Base-by-base conservation (phyloP, 2,329 filamentous ascomycete genomes). In the Fusarium dlaminii region DNA sequence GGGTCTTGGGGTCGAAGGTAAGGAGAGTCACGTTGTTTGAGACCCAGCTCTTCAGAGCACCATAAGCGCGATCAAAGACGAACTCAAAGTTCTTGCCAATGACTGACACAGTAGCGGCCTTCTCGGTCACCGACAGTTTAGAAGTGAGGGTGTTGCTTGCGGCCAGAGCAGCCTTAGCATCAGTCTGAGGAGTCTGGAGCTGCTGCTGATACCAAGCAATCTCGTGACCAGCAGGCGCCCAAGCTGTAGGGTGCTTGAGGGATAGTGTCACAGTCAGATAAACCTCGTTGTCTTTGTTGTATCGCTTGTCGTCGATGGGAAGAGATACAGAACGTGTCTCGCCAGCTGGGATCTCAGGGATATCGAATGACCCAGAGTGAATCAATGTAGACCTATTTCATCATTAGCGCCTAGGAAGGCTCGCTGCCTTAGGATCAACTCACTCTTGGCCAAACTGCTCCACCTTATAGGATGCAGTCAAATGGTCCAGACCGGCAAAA, bases 191-290 rank as follows among this genome's bases (percentile, higher is more conserved):
- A 3, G 42, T 45, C 14, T 72, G 70, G 7, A 87, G 78, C 15
- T 84, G 83, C 48, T 83, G 80, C 66, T 91, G 88, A 52, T 82
- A 82, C 86, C 88, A 90, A 8, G 88, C 87, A 30, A 90, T 80
- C 70, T 89, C 88, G 67, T 90, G 87, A 1, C 87, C 85, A 3
- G 82, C 77, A 0, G 86, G 76, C 37, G 87, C 86, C 90, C 90
- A 92, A 0, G 81, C 70, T 0, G 85, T 84, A 9, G 83, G 74
- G 59, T 83, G 73, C 65, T 83, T 83, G 34, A 87, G 82, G 9
- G 79, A 76, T 63, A 90, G 81, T 5, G 81, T 82, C 36, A 89
- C 75, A 5, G 83, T 85, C 40, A 90, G 75, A 74, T 85, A 87
- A 5, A 83, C 81, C 62, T 88, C 84, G 24, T 79, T 79, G 11